phyloP scores from a whole-genome alignment of 2,329 filamentous ascomycete genomes.

The Tricladium varicosporioides region DNA sequence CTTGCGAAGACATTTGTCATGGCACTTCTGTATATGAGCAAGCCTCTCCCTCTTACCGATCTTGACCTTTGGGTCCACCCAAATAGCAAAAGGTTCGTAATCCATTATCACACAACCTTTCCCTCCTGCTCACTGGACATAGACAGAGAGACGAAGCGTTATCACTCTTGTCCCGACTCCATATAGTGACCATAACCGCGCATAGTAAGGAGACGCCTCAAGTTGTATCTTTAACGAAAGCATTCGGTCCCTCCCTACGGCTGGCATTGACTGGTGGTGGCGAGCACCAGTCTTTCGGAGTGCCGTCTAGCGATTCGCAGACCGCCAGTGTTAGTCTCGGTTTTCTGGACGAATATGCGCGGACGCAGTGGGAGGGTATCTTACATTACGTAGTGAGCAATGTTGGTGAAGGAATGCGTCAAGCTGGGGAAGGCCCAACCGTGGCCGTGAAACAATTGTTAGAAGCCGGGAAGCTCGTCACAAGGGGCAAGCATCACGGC shows the following conservation, averaged over 20 bases:
- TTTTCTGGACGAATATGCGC: slow-evolving; percentile 81
- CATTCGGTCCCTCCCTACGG: slow-evolving; percentile 80
- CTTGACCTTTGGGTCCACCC: slow-evolving; percentile 85
- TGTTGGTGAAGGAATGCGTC: slow-evolving; percentile 53
- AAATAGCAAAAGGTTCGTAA: slow-evolving; percentile 51
- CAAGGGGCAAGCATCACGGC: slow-evolving; percentile 45
- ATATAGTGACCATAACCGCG: slow-evolving; percentile 71
- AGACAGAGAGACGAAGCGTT: slow-evolving; percentile 83
- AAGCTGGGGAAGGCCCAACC: slow-evolving; percentile 56
- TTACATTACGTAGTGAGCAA: slow-evolving; percentile 91
- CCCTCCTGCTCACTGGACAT: slow-evolving; percentile 16
- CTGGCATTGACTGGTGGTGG: slow-evolving; percentile 86
- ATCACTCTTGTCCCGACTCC: slow-evolving; percentile 76
- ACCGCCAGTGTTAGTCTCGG: slow-evolving; percentile 63
- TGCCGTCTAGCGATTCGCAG: slow-evolving; percentile 67
- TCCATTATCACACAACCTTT: neutral
- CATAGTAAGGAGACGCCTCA: slow-evolving; percentile 61
- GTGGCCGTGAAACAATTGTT: slow-evolving; percentile 82
- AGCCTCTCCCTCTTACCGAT: slow-evolving; percentile 73
- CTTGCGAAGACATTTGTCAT: slow-evolving; percentile 95
- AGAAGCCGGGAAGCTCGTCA: slow-evolving; percentile 76
- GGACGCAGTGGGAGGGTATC: slow-evolving; percentile 92
- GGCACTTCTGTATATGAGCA: slow-evolving; percentile 87
- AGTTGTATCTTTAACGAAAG: slow-evolving; percentile 73
- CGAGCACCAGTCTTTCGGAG: slow-evolving; percentile 83